phyloP scores from a whole-genome alignment of 73 alveolate genomes.

The Paramecium biaurelia region DNA sequence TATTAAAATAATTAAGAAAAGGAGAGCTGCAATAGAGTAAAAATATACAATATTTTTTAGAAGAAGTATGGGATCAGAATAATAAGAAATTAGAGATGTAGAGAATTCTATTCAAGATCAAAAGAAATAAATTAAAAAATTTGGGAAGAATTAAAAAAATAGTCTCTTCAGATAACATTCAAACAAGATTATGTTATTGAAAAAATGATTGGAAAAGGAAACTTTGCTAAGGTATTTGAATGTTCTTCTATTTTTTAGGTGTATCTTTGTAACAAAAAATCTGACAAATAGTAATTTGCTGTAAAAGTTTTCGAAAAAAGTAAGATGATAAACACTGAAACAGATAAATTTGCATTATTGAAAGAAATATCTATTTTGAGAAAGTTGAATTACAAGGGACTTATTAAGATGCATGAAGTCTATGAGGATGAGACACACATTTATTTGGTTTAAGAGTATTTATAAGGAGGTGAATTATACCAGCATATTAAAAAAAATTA shows the following conservation, averaged over 20 bases:
- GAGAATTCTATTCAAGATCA: slow-evolving; percentile 28
- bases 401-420: slow-evolving; percentile 57
- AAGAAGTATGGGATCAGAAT: slow-evolving; percentile 25
- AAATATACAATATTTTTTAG: not conserved
- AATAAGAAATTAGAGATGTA: not conserved
- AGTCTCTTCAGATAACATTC: not conserved
- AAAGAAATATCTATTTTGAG: slow-evolving; percentile 49
- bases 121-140: not conserved
- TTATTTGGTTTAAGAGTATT: slow-evolving; percentile 69
- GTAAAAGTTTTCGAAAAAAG: slow-evolving; percentile 52
- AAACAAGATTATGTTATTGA: not conserved
- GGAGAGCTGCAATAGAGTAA: not conserved
- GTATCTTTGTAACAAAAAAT: slow-evolving; percentile 50
- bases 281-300: slow-evolving; percentile 38
- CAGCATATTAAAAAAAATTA: slow-evolving; percentile 57
- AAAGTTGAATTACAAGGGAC: slow-evolving; percentile 26
- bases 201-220: slow-evolving; percentile 24
- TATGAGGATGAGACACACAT: slow-evolving; percentile 69
- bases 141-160: not conserved
- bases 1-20: not conserved
- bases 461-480: slow-evolving; percentile 71
- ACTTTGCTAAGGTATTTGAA: slow-evolving; percentile 25
- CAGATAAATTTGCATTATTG: slow-evolving; percentile 28
- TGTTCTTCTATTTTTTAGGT: not conserved
- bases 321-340: not conserved